phyloP scores from a whole-genome alignment of 2,329 filamentous ascomycete genomes.

The Fusarium sororula region DNA sequence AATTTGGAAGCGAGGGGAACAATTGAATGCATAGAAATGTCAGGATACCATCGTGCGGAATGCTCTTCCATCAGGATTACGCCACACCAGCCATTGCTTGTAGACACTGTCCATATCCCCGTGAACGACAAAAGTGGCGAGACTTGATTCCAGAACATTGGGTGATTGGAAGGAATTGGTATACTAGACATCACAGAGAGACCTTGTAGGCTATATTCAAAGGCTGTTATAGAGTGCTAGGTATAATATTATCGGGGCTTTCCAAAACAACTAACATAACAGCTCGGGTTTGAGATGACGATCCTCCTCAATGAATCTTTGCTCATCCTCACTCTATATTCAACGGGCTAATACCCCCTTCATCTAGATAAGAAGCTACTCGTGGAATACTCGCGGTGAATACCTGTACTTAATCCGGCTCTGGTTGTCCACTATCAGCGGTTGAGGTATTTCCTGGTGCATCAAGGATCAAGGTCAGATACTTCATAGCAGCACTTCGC shows the following conservation, averaged over 20 bases:
- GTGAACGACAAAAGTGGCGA: not conserved
- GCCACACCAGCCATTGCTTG: not conserved
- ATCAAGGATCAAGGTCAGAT: not conserved
- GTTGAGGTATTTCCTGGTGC: not conserved
- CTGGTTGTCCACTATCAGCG: not conserved
- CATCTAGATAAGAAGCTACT: not conserved
- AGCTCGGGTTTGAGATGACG: not conserved
- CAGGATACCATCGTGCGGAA: too few species aligned
- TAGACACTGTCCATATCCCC: not conserved
- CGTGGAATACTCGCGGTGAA: not conserved
- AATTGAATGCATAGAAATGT: not conserved
- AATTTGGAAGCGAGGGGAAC: not conserved
- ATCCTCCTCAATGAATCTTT: not conserved
- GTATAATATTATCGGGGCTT: not conserved
- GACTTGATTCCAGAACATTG: not conserved
- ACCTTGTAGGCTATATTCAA: not conserved
- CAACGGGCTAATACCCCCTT: accelerated
- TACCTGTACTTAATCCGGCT: not conserved
- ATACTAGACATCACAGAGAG: not conserved
- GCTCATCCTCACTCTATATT: not conserved
- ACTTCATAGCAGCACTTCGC: not conserved
- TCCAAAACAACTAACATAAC: not conserved
- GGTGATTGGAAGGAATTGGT: not conserved
- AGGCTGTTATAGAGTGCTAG: not conserved
- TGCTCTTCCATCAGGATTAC: not conserved